Conservation (phyloP, 2,329 filamentous ascomycete species). For the Trichophaea hybrida region DNA sequence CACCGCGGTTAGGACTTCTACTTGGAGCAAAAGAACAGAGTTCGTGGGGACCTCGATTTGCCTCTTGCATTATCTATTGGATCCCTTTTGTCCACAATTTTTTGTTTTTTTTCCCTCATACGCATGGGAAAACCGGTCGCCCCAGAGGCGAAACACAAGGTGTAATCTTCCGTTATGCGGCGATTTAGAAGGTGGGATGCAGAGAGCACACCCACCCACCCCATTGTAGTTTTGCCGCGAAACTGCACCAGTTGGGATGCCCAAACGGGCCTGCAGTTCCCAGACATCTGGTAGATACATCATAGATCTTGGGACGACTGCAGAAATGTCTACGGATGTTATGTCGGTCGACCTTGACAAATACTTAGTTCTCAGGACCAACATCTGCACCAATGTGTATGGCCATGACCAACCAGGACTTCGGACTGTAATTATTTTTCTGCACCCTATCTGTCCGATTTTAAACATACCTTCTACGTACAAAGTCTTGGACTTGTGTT, state of each 20-base stretch:
- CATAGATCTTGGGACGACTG: slow-evolving; percentile 1
- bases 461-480: not conserved
- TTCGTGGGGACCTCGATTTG: not conserved
- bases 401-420: not conserved
- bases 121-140: no score
- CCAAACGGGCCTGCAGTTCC: not conserved
- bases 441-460: not conserved
- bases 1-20: not conserved
- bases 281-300: not conserved
- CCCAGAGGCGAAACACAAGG: no score
- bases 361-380: not conserved
- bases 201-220: not conserved
- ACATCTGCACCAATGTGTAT: not conserved
- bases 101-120: no score
- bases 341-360: not conserved
- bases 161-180: not conserved
- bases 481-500: not conserved
- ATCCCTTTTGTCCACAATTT: no score
- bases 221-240: not conserved
- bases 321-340: not conserved
- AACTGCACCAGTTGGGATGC: not conserved
- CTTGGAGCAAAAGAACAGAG: not conserved
- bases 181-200: not conserved
- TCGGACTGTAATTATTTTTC: not conserved
- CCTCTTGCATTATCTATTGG: not conserved